Evolutionary conservation across 805 yeast species (phyloP), one percentile per base, ranked within the genome.

Genomic region (Lachancea quebecensis): DNA sequence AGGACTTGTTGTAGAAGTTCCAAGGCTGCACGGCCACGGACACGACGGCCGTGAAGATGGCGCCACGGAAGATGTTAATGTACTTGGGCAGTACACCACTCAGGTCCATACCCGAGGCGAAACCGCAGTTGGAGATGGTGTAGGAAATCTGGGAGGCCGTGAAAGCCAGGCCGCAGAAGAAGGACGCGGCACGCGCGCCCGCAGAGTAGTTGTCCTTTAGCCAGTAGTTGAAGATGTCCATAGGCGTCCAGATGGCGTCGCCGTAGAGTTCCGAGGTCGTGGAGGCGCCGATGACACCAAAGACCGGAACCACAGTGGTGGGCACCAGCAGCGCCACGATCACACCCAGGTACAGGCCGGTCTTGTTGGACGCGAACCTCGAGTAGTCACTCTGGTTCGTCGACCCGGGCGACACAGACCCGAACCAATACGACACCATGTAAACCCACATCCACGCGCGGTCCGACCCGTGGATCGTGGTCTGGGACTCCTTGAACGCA

Each of bases 381-480:
- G 71, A 57, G 44, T 56, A 67, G 45, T 67, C 72, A 31, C 65
- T 53, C 47, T 64, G 67, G 42, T 67, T 65, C 17, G 66, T 53
- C 25, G 66, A 60, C 30, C 69, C 72, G 7, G 73, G 66, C 25
- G 70, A 65, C 1, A 70, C 64, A 2, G 69, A 62, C 17, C 74
- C 70, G 37, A 68, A 70, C 71, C 72, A 69, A 44, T 66, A 64
- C 10, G 70, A 64, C 27, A 70, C 64, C 62, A 65, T 65, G 48
- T 70, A 68, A 12, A 70, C 61, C 70, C 73, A 70, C 34, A 64
- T 63, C 71, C 72, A 68, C 15, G 69, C 72, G 39, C 65, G 54
- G 6, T 58, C 63, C 4, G 66, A 66, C 46, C 68, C 71, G 15
- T 53, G 60, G 39, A 57, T 61, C 36, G 59, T 61, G 17, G 62